phyloP scores from a whole-genome alignment of 2,329 filamentous ascomycete genomes.

The Fusarium sp. region DNA sequence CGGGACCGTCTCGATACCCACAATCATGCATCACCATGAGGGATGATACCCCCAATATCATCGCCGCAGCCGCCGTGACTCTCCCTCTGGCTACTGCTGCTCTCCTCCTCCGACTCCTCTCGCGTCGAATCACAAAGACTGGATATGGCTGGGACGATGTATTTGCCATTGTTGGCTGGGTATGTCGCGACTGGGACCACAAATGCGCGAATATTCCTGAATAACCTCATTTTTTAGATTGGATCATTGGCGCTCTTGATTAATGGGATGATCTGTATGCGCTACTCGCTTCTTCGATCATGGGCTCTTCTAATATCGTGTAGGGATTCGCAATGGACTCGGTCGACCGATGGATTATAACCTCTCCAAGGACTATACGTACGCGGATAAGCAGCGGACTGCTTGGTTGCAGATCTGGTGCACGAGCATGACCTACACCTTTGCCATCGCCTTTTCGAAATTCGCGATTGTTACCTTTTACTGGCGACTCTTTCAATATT shows the following conservation, averaged over 20 bases:
- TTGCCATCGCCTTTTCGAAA: constrained; percentile 46
- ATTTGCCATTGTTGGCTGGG: constrained; percentile 39
- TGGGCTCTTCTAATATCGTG: neutral
- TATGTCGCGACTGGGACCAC: constrained; percentile 9
- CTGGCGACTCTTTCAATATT: constrained; percentile 47
- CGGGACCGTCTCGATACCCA: constrained; percentile 1
- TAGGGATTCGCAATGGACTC: constrained; percentile 26
- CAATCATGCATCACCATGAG: constrained; percentile 40
- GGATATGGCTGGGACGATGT: constrained; percentile 40
- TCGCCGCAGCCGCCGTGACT: constrained; percentile 37
- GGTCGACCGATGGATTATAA: constrained; percentile 33
- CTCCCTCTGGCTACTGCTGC: constrained; percentile 37
- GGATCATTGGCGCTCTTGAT: constrained; percentile 34
- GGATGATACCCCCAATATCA: constrained; percentile 40
- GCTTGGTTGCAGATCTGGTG: constrained; percentile 43
- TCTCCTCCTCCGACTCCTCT: constrained; percentile 31
- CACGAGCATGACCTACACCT: constrained; percentile 45
- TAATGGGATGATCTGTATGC: constrained; percentile 34
- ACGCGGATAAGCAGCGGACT: constrained; percentile 25
- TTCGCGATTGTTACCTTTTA: constrained; percentile 48
- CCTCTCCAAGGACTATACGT: constrained; percentile 28
- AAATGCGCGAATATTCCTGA: neutral
- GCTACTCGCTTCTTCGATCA: neutral
- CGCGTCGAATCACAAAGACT: constrained; percentile 39
- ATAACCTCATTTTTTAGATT: constrained; percentile 17